phyloP scores from a whole-genome alignment of 2,329 filamentous ascomycete genomes.

The Diplodia seriata region DNA sequence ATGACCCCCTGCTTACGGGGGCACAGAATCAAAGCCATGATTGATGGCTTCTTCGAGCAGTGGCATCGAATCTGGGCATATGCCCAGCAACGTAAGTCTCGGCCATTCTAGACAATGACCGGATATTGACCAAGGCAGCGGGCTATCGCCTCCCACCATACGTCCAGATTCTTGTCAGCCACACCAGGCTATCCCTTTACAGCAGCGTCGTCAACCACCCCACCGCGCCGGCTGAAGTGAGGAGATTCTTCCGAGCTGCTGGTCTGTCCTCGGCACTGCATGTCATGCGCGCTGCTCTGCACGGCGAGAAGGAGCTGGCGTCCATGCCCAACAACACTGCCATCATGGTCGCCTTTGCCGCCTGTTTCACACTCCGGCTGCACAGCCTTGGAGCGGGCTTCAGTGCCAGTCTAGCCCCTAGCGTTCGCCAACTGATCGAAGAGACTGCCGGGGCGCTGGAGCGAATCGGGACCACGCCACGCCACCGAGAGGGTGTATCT shows the following conservation, averaged over 20 bases:
- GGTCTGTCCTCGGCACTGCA: conserved; percentile 76
- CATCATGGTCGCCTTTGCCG: conserved; percentile 80
- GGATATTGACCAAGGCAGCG: conserved; percentile 38
- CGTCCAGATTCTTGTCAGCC: conserved; percentile 75
- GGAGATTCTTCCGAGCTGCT: conserved; percentile 74
- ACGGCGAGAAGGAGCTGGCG: conserved; percentile 71
- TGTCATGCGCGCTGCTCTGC: conserved; percentile 75
- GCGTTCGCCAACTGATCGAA: conserved; percentile 60
- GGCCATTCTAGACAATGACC: conserved; percentile 59
- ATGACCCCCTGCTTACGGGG: background rate
- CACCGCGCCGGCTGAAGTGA: conserved; percentile 72
- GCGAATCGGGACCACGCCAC: conserved; percentile 69
- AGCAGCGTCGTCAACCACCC: conserved; percentile 77
- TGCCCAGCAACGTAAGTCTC: conserved; percentile 45
- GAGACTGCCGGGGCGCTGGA: conserved; percentile 73
- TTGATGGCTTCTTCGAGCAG: conserved; percentile 69
- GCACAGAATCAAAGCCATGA: conserved; percentile 54
- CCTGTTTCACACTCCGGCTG: conserved; percentile 58
- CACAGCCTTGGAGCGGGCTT: conserved; percentile 61
- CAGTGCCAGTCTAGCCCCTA: conserved; percentile 48
- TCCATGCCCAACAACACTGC: conserved; percentile 82
- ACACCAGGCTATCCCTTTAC: conserved; percentile 77
- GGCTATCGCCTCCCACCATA: conserved; percentile 69
- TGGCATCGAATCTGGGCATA: conserved; percentile 68
- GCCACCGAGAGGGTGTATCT: conserved; percentile 71